These are phyloP conservation scores for Tothia fuscella DNA, from an alignment of 2,329 filamentous ascomycete species.

Conservation along the genomic window DNA sequence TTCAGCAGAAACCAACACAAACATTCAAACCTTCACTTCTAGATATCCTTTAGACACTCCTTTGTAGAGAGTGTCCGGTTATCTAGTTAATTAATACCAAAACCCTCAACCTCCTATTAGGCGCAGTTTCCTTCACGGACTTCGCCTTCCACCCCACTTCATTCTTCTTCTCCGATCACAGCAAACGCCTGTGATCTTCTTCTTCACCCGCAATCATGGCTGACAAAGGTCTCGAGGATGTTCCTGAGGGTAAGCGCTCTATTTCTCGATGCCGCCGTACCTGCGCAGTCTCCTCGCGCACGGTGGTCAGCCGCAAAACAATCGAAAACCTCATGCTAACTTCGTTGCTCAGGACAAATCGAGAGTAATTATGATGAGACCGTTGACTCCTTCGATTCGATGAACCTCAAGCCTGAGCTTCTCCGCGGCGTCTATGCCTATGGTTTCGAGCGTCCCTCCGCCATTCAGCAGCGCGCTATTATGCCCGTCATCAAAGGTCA, in stretches of 20 bases:
- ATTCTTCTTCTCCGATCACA: conserved; percentile 46
- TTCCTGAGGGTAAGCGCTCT: conserved; percentile 71
- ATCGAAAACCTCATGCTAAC: no score
- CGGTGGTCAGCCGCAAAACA: no score
- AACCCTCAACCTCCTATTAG: conserved; percentile 21
- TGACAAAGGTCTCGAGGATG: conserved; percentile 97
- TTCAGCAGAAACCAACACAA: not conserved
- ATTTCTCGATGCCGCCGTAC: not conserved
- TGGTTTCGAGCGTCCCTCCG: conserved; percentile 98
- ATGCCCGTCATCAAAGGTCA: conserved; percentile 99
- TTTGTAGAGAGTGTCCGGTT: conserved; percentile 23
- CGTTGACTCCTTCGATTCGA: conserved; percentile 97
- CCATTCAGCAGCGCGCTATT: conserved; percentile 99
- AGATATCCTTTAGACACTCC: conserved; percentile 1
- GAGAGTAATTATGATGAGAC: conserved; percentile 99
- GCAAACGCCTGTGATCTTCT: conserved; percentile 29
- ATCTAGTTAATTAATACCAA: conserved; percentile 29
- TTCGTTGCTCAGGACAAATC: conserved; percentile 65
- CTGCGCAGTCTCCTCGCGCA: not conserved
- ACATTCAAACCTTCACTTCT: not conserved
- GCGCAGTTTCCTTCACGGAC: conserved; percentile 28
- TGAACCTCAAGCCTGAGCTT: conserved; percentile 94
- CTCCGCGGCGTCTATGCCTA: conserved; percentile 99
- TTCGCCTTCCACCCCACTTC: conserved; percentile 27
- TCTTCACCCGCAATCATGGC: conserved; percentile 77